These are phyloP conservation scores for Knufia petricola DNA, from an alignment of 2,329 filamentous ascomycete genomes.

Conservation along the genomic window DNA sequence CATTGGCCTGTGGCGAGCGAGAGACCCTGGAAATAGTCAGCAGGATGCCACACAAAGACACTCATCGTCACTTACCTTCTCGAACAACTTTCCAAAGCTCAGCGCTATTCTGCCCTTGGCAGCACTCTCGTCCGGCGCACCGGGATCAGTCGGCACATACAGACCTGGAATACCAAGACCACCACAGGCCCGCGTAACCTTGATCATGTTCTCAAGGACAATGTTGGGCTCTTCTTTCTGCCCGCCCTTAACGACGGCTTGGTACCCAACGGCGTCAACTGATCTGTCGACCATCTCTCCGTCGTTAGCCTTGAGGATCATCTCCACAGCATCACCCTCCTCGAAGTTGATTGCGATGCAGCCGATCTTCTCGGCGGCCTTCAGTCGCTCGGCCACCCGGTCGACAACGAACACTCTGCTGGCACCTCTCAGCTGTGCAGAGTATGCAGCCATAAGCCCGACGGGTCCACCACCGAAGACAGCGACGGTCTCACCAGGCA, in stretches of 20 bases:
- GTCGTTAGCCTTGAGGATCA: constrained; percentile 50
- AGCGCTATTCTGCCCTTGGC: constrained; percentile 56
- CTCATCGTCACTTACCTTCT: constrained; percentile 44
- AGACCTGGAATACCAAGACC: constrained; percentile 51
- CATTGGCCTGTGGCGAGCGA: constrained; percentile 54
- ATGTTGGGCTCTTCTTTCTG: constrained; percentile 53
- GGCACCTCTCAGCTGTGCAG: constrained; percentile 50
- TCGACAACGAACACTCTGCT: constrained; percentile 53
- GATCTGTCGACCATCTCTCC: constrained; percentile 52
- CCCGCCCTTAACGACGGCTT: constrained; percentile 48
- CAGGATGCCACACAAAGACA: not conserved
- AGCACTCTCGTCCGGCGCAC: constrained; percentile 50
- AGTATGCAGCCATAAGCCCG: constrained; percentile 57
- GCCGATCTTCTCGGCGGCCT: constrained; percentile 52
- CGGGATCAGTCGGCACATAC: constrained; percentile 46
- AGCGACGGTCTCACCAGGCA: constrained; percentile 46
- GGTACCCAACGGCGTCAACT: constrained; percentile 58
- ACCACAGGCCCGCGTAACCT: constrained; percentile 51
- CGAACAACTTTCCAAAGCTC: constrained; percentile 59
- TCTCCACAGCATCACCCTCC: constrained; percentile 50
- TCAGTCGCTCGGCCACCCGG: constrained; percentile 48
- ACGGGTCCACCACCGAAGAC: constrained; percentile 57
- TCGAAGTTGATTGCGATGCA: constrained; percentile 52
- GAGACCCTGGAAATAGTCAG: constrained; percentile 38
- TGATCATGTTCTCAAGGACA: constrained; percentile 55